These are phyloP conservation scores for Musa beccarii DNA, from an alignment of 176 grass and related monocot genomes.

Conservation along the genomic window DNA sequence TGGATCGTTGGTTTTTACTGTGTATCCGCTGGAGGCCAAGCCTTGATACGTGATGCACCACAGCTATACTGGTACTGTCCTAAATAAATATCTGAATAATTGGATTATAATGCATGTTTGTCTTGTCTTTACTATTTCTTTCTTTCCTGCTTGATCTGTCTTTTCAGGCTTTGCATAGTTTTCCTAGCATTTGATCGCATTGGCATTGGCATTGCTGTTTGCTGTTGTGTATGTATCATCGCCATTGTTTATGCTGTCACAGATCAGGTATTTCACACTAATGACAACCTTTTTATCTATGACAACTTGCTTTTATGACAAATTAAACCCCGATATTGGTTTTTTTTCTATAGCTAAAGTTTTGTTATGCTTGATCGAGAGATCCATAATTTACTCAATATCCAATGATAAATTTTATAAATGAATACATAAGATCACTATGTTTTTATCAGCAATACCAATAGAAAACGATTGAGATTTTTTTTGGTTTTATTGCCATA, in stretches of 20 bases:
- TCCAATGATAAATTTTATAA: not conserved
- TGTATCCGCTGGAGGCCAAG: constrained; percentile 16
- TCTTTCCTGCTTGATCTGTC: not conserved
- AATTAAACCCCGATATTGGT: not conserved
- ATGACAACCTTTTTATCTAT: not conserved
- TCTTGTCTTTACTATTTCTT: not conserved
- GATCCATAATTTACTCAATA: not conserved
- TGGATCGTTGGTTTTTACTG: constrained; percentile 19
- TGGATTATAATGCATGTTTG: not conserved
- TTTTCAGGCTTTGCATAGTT: constrained; percentile 5
- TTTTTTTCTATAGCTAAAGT: not conserved
- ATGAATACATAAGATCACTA: not conserved
- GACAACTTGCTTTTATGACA: not conserved
- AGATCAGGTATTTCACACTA: constrained; percentile 3
- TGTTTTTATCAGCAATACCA: not conserved
- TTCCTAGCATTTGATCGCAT: constrained; percentile 15
- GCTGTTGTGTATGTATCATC: constrained; percentile 15
- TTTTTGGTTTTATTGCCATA: too few relatives aligned
- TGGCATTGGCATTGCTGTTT: constrained; percentile 16
- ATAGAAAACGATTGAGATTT: too few relatives aligned
- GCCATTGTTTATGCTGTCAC: constrained; percentile 15
- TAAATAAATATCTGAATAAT: not conserved
- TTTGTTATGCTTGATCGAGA: not conserved
- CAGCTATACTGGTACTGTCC: constrained; percentile 1
- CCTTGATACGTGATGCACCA: constrained; percentile 9